These are phyloP conservation scores for Schizochytrium sp. DNA, from an alignment of 108 stramenopile genomes.

Conservation along the genomic window DNA sequence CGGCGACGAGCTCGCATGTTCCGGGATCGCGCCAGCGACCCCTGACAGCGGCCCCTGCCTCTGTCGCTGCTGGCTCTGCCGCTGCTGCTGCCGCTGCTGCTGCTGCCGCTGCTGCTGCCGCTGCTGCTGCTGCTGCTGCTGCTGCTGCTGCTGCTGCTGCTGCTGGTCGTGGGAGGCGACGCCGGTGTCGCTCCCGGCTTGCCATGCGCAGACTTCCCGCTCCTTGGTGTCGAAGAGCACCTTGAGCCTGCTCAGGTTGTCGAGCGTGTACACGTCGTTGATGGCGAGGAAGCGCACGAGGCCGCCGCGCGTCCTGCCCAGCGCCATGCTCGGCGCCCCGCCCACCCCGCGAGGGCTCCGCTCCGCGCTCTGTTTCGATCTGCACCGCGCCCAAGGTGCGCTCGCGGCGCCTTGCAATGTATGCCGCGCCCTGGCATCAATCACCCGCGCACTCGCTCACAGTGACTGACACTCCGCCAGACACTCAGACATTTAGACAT, in stretches of 20 bases:
- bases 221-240: constrained; percentile 29
- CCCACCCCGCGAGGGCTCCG: background rate
- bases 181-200: too few relatives aligned
- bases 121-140: background rate
- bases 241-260: constrained; percentile 41
- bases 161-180: too few relatives aligned
- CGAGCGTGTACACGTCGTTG: constrained; percentile 50
- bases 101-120: background rate
- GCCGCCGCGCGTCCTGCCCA: background rate
- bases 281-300: constrained; percentile 41
- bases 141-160: background rate
- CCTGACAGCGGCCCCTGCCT: background rate
- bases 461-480: background rate
- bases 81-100: background rate
- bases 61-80: too few relatives aligned
- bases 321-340: background rate
- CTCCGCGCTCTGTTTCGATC: background rate
- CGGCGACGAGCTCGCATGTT: too few relatives aligned
- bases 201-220: background rate
- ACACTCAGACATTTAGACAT: too few relatives aligned
- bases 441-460: background rate
- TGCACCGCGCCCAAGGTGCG: background rate
- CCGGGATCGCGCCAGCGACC: too few relatives aligned
- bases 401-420: background rate
- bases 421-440: background rate